Evolutionary conservation across 1,139 yeast species (phyloP).

Genomic region (Magnusiomyces tetraspermus): DNA sequence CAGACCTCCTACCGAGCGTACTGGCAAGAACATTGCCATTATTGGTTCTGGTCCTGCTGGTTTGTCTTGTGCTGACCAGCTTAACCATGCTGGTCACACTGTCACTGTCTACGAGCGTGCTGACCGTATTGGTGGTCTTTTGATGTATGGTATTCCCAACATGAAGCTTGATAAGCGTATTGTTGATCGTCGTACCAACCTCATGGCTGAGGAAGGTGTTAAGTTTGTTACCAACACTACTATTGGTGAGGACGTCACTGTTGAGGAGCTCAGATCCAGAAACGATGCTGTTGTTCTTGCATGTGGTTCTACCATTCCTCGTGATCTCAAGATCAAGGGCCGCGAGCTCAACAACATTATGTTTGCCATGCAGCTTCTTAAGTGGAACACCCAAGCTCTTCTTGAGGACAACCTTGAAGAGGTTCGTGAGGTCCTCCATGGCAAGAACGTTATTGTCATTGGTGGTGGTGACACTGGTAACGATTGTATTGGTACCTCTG

Average conservation of each 20-base stretch:
- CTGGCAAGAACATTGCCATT: constrained; percentile 77
- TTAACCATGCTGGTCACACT: constrained; percentile 88
- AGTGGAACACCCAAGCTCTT: constrained; percentile 81
- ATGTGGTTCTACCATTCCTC: constrained; percentile 92
- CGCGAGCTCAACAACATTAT: constrained; percentile 83
- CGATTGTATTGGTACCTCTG: constrained; percentile 96
- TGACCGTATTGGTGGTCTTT: constrained; percentile 91
- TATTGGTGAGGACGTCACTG: constrained; percentile 68
- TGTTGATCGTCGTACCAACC: constrained; percentile 87
- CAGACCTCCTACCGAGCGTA: constrained; percentile 63
- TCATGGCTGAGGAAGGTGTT: constrained; percentile 85
- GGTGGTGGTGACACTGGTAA: constrained; percentile 99
- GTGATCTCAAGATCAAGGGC: constrained; percentile 91
- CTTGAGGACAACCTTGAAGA: constrained; percentile 74
- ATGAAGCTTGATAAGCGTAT: constrained; percentile 93
- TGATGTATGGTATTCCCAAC: constrained; percentile 99
- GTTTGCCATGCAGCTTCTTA: constrained; percentile 89
- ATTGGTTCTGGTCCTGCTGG: constrained; percentile 98
- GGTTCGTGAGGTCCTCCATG: constrained; percentile 60
- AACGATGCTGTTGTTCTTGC: constrained; percentile 84
- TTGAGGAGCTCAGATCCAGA: constrained; percentile 52
- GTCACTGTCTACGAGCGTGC: constrained; percentile 91
- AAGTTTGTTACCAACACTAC: constrained; percentile 66
- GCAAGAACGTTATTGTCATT: constrained; percentile 88
- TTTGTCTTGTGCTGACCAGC: constrained; percentile 90